Conservation (phyloP, 371 early-diverging fungal species). For the Mucor circinelloides region DNA sequence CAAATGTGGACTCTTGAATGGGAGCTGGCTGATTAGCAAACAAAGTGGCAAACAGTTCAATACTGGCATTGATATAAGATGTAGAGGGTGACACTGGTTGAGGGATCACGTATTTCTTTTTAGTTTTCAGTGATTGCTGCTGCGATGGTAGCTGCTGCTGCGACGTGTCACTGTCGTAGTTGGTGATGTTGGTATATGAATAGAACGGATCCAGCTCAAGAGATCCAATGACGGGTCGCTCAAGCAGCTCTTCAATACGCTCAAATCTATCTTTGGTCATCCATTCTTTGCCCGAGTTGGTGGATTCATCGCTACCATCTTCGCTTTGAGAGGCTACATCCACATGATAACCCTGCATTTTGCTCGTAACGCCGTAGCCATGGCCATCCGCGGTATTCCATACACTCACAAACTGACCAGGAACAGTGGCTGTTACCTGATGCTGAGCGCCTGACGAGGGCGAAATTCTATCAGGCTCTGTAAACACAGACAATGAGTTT, state of each 20-base stretch:
- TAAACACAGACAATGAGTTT: constrained; percentile 57
- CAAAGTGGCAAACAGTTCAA: constrained; percentile 75
- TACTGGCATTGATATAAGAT: constrained; percentile 44
- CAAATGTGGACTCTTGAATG: constrained; percentile 78
- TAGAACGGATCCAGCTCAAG: constrained; percentile 63
- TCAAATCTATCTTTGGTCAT: constrained; percentile 61
- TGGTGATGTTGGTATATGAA: constrained; percentile 52
- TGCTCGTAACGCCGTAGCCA: constrained; percentile 66
- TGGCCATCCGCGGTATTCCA: constrained; percentile 66
- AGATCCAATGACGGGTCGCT: constrained; percentile 64
- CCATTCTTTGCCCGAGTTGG: constrained; percentile 55
- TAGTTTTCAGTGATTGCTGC: neutral
- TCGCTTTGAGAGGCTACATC: constrained; percentile 46
- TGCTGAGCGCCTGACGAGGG: constrained; percentile 58
- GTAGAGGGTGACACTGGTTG: constrained; percentile 46
- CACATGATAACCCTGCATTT: constrained; percentile 57
- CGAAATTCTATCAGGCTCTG: constrained; percentile 57
- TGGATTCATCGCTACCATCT: constrained; percentile 33
- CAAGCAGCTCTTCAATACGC: constrained; percentile 56
- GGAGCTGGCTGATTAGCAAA: constrained; percentile 64
- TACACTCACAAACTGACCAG: constrained; percentile 59
- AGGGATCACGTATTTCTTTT: constrained; percentile 23
- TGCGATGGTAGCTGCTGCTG: neutral
- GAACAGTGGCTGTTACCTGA: constrained; percentile 53
- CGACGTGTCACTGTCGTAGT: neutral